Conservation (phyloP, 2,329 filamentous ascomycete genomes). For the Pleomassaria siparia region DNA sequence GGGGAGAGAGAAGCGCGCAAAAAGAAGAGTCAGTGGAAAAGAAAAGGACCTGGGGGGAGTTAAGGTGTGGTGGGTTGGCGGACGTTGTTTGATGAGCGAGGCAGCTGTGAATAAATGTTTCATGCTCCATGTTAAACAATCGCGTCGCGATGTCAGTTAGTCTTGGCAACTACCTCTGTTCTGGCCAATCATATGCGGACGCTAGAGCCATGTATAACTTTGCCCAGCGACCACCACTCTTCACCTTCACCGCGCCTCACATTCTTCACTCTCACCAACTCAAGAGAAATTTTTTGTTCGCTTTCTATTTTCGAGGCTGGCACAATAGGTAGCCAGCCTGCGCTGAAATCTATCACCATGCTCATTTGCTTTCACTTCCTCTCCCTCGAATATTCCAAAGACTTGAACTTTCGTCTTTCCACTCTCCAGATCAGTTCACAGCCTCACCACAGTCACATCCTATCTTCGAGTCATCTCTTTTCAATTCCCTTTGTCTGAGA, state of each 20-base stretch:
- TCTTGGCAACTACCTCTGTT: background rate
- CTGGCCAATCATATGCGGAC: background rate
- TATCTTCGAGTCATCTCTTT: too few relatives aligned
- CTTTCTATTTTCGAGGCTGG: background rate
- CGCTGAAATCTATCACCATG: background rate
- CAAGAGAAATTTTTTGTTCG: background rate
- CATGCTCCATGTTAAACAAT: background rate
- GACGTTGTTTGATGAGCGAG: background rate
- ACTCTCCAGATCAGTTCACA: background rate
- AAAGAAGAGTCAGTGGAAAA: conserved; percentile 11
- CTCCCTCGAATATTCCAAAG: background rate
- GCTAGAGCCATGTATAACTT: background rate
- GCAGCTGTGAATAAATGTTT: background rate
- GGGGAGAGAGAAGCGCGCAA: background rate
- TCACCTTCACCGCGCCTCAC: background rate
- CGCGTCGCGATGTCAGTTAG: background rate
- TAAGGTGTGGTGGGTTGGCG: background rate
- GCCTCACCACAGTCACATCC: too few relatives aligned
- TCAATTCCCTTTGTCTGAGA: too few relatives aligned
- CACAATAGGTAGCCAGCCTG: background rate
- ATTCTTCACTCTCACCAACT: background rate
- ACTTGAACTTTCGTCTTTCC: background rate
- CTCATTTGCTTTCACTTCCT: background rate
- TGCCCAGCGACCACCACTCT: background rate
- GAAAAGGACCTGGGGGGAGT: background rate